Conservation (phyloP, 768 basidiomycete species). For the Wakefieldia striispora region DNA sequence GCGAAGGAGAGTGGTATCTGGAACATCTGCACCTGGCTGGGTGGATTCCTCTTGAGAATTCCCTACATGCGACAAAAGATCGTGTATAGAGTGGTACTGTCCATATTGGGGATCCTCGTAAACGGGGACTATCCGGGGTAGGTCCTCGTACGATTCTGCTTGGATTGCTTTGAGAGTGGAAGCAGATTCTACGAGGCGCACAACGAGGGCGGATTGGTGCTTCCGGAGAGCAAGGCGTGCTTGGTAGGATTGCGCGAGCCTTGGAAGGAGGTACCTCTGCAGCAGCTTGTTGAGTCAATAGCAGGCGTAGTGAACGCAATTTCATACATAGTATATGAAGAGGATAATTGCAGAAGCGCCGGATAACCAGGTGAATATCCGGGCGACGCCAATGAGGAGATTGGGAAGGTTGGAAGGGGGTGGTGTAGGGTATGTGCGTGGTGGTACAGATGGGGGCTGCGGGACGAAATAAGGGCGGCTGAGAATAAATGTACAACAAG, state of each 20-base stretch:
- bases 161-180: slow-evolving; percentile 56
- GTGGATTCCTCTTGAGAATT: slow-evolving; percentile 7
- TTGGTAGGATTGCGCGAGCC: slow-evolving; percentile 52
- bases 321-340: slow-evolving; percentile 64
- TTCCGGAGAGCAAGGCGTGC: slow-evolving; percentile 60
- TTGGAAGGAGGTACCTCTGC: slow-evolving; percentile 69
- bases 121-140: slow-evolving; percentile 53
- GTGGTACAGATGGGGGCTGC: slow-evolving; percentile 54
- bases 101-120: slow-evolving; percentile 47
- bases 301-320: neutral
- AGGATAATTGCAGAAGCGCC: slow-evolving; percentile 60
- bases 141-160: slow-evolving; percentile 48
- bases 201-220: slow-evolving; percentile 59
- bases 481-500: neutral
- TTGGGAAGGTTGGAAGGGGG: slow-evolving; percentile 69
- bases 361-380: slow-evolving; percentile 63
- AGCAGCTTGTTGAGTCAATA: slow-evolving; percentile 8
- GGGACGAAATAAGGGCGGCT: slow-evolving; percentile 6
- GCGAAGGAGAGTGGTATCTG: slow-evolving; percentile 57
- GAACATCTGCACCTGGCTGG: slow-evolving; percentile 33
- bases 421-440: slow-evolving; percentile 68
- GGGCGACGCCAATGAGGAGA: slow-evolving; percentile 58
- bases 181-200: slow-evolving; percentile 54
- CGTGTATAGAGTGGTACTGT: slow-evolving; percentile 45
- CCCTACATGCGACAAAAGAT: slow-evolving; percentile 26